Evolutionary conservation across 148 eudicot genomes (phyloP).

Genomic region (Mesembryanthemum crystallinum): DNA sequence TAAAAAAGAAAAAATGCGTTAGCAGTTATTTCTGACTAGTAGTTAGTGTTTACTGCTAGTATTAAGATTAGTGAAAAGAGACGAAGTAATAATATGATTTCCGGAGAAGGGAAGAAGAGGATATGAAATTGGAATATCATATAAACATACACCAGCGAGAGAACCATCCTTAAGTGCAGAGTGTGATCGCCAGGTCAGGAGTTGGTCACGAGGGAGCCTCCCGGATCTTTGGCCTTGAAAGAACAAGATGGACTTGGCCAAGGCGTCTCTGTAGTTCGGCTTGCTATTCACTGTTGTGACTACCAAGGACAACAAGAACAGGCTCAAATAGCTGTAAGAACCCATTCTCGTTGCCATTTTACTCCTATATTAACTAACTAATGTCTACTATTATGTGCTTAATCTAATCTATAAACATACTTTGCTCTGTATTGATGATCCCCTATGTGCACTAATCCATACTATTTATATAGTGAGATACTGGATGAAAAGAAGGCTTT

Average conservation of each 20-base stretch:
- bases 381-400: neutral
- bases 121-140: neutral
- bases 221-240: constrained; percentile 94
- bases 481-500: neutral
- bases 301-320: constrained; percentile 15
- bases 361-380: neutral
- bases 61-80: no score
- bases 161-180: constrained; percentile 71
- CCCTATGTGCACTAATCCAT: neutral
- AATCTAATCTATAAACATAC: neutral
- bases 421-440: neutral
- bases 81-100: no score
- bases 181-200: constrained; percentile 52
- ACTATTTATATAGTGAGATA: neutral
- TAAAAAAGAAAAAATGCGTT: no score
- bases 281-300: constrained; percentile 21
- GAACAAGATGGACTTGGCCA: constrained; percentile 76
- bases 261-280: constrained; percentile 72
- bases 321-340: constrained; percentile 7
- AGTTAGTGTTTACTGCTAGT: no score
- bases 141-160: constrained; percentile 50
- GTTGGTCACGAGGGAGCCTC: constrained; percentile 44
- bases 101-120: neutral
- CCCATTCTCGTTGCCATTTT: constrained; percentile 17
- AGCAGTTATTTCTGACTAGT: neutral